Conservation (phyloP, 2,329 filamentous ascomycete genomes). For the Pyrenochaeta sp. region DNA sequence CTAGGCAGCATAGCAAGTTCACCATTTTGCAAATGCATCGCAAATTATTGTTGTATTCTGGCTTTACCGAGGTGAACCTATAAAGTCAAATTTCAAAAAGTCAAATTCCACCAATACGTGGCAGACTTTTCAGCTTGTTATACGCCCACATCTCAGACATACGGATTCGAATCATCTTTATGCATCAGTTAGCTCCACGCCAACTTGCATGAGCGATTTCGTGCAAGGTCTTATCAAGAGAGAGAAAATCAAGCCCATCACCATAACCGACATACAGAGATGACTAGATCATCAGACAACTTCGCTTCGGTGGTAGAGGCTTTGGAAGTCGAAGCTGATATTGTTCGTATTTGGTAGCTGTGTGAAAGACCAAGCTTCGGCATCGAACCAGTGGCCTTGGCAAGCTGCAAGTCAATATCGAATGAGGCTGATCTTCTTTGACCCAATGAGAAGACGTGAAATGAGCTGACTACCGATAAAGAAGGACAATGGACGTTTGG, state of each 20-base stretch:
- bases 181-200: no score
- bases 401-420: conserved; percentile 17
- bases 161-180: neutral
- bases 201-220: no score
- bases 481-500: neutral
- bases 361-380: conserved; percentile 9
- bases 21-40: no score
- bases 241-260: neutral
- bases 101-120: neutral
- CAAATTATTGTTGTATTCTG: neutral
- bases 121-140: neutral
- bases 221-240: no score
- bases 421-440: neutral
- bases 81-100: neutral
- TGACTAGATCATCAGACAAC: conserved; percentile 6
- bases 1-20: no score
- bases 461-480: neutral
- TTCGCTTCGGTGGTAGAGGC: neutral
- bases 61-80: neutral
- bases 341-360: conserved; percentile 8
- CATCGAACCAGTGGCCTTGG: conserved; percentile 6
- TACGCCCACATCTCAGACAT: neutral
- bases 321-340: conserved; percentile 1
- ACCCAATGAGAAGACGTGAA: neutral
- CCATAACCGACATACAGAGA: neutral